Conservation (phyloP, 169 alveolate species). For the Plasmodium reichenowi region DNA sequence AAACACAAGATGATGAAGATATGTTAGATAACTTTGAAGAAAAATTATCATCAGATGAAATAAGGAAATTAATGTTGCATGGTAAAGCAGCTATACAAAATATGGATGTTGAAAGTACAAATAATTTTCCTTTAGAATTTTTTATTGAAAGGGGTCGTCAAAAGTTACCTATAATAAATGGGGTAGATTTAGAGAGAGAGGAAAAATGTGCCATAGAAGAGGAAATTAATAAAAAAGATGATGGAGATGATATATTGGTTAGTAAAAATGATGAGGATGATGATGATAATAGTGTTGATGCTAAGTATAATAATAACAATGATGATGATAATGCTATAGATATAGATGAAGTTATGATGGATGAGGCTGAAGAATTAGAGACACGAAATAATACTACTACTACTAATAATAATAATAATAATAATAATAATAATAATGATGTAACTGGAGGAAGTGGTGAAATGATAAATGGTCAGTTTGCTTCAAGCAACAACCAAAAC, state of each 20-base stretch:
- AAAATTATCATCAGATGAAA: conserved; percentile 88
- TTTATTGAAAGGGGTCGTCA: conserved; percentile 77
- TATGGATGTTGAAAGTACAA: conserved; percentile 77
- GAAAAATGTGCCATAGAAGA: conserved; percentile 51
- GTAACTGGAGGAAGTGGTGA: neutral
- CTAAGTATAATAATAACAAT: conserved; percentile 16
- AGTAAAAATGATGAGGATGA: conserved; percentile 41
- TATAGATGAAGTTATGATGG: conserved; percentile 83
- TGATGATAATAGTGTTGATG: conserved; percentile 67
- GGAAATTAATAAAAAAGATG: conserved; percentile 73
- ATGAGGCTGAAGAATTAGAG: conserved; percentile 75
- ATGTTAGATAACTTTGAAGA: conserved; percentile 78
- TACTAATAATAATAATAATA: conserved; percentile 10
- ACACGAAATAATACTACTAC: conserved; percentile 2
- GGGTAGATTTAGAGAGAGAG: conserved; percentile 73
- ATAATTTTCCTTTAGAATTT: conserved; percentile 78
- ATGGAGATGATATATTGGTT: conserved; percentile 28
- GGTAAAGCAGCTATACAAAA: conserved; percentile 89
- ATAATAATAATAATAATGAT: conserved; percentile 7
- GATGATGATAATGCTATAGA: conserved; percentile 80
- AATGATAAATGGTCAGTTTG: neutral
- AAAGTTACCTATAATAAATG: conserved; percentile 78
- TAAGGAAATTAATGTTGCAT: conserved; percentile 88
- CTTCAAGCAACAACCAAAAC: neutral
- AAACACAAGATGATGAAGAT: conserved; percentile 81